Evolutionary conservation across 495 filamentous ascomycete species (phyloP).

Genomic region (Hyaloscypha variabilis): DNA sequence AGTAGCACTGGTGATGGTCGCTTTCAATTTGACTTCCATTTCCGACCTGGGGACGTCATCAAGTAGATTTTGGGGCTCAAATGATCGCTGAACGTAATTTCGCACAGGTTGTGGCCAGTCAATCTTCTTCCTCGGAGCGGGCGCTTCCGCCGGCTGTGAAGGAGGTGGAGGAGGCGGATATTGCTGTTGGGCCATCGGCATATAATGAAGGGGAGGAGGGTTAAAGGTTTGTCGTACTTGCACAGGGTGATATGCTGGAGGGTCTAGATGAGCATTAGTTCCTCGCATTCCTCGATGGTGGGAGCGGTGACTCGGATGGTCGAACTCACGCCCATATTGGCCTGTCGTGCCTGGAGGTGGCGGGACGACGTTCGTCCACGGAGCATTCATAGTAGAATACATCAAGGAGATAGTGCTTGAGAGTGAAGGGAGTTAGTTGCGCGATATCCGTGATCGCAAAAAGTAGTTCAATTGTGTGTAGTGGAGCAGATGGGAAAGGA

Average conservation of each 20-base stretch:
- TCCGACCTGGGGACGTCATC: constrained; percentile 65
- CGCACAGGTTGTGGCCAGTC: constrained; percentile 79
- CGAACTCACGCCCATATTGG: constrained; percentile 29
- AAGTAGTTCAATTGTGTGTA: constrained; percentile 4
- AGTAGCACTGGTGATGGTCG: constrained; percentile 80
- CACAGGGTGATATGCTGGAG: constrained; percentile 54
- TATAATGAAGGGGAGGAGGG: constrained; percentile 41
- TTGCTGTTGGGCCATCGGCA: constrained; percentile 42
- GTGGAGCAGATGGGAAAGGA: constrained; percentile 3
- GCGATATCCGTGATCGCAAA: constrained; percentile 8
- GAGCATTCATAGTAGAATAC: constrained; percentile 28
- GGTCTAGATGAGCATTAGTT: constrained; percentile 25
- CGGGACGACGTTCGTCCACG: constrained; percentile 26
- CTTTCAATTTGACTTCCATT: constrained; percentile 82
- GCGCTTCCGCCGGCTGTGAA: constrained; percentile 28
- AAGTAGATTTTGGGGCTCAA: constrained; percentile 70
- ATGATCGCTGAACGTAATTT: constrained; percentile 80
- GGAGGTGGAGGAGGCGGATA: constrained; percentile 23
- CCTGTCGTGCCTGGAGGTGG: constrained; percentile 31
- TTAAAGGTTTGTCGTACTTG: constrained; percentile 39
- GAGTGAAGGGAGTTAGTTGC: constrained; percentile 28
- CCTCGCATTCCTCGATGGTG: not conserved
- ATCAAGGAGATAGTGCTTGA: constrained; percentile 22
- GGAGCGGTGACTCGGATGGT: constrained; percentile 11
- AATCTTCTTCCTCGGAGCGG: constrained; percentile 57